Base-by-base conservation (phyloP, 129 eudicot species). In the Erigeron canadensis region DNA sequence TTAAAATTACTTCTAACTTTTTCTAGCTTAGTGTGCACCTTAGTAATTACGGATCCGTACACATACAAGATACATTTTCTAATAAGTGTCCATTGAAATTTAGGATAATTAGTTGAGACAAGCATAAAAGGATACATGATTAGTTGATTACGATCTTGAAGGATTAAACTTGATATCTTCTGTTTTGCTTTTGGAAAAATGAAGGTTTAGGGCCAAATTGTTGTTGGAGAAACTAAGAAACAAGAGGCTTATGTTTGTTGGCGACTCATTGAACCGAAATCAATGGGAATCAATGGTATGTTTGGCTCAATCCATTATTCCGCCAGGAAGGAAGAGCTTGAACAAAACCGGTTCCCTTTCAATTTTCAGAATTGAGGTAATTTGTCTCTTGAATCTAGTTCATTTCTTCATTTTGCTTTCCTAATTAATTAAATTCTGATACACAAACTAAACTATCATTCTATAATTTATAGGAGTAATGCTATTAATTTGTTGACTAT, bases 251-350 rank as follows among this genome's bases (percentile, higher is more conserved):
- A 89, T 94, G 99, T 94, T 89, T 71, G 99, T 94, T 54, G 99
- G 99, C 5, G 99, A 94, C 60, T 94, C 99, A 44, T 61, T 94
- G 80, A 94, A 94, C 59, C 72, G 99, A 67, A 94, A 94, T 69
- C 96, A 89, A 16, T 94, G 99, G 99, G 96, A 89, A 79, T 94
- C 99, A 5, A 89, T 94, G 99, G 89, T 94, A 74, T 94, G 99
- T 78, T 74, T 94, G 80, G 96, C 91, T 56, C 99, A 94, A 69
- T 94, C 99, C 6, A 89, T 75, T 19, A 81, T 86, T 62, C 97
- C 91, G 69, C 86, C 84, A 0, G 97, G 87, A 22, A 86, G 86
- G 60, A 94, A 94, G 81, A 85, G 90, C 81, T 84, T 89, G 74
- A 87, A 65, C 68, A 94, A 93, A 81, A 80, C 82, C 65, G 98